Conservation (phyloP, 108 stramenopile genomes). For the Parmales sp. region DNA sequence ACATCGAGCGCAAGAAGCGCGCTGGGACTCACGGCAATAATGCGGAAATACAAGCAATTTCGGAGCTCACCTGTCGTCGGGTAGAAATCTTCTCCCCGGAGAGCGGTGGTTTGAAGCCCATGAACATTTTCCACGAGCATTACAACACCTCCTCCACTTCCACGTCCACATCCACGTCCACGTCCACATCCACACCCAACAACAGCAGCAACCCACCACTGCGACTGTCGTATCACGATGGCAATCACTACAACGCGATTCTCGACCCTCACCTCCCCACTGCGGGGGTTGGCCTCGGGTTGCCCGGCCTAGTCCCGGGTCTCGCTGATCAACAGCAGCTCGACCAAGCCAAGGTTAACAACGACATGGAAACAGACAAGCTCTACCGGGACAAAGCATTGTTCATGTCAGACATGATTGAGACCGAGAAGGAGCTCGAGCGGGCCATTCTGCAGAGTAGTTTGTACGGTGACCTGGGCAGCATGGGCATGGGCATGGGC, state of each 20-base stretch:
- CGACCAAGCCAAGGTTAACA: conserved; percentile 54
- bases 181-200: not conserved
- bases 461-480: too few relatives aligned
- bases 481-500: too few relatives aligned
- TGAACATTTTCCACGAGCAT: conserved; percentile 73
- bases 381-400: too few relatives aligned
- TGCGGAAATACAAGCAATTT: conserved; percentile 89
- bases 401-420: too few relatives aligned
- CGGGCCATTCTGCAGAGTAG: too few relatives aligned
- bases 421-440: too few relatives aligned
- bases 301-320: conserved; percentile 64
- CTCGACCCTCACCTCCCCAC: conserved; percentile 65
- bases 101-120: conserved; percentile 41
- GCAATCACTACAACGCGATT: conserved; percentile 75
- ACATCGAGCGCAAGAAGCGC: conserved; percentile 63
- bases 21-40: conserved; percentile 89
- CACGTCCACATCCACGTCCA: too few relatives aligned
- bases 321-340: conserved; percentile 66
- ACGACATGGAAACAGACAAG: too few relatives aligned
- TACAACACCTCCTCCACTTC: conserved; percentile 35
- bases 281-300: conserved; percentile 63
- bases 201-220: conserved; percentile 48
- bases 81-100: conserved; percentile 73
- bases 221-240: conserved; percentile 66
- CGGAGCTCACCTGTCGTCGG: conserved; percentile 85